A percentile compares a stretch with the other conserved stretches of the same genome.
Evolutionary conservation across 129 eudicot genomes (phyloP).

Genomic region (Lactuca sativa): DNA sequence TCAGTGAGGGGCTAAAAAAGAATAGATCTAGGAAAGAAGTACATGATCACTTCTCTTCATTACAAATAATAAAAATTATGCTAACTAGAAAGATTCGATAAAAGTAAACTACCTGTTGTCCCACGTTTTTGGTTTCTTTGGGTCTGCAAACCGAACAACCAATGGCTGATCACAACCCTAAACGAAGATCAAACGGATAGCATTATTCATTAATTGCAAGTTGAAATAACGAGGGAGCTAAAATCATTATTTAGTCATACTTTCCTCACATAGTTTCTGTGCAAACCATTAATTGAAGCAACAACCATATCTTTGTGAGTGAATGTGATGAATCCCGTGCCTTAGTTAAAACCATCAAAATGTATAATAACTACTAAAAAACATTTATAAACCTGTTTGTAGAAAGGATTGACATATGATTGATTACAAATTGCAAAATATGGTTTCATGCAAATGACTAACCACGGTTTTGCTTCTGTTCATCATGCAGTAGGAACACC

Average conservation of each 20-base stretch:
- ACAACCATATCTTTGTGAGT: slow-evolving; percentile 77
- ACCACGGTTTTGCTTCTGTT: slow-evolving; percentile 71
- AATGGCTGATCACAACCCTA: slow-evolving; percentile 90
- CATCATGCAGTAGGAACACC: slow-evolving; percentile 56
- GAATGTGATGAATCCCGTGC: slow-evolving; percentile 75
- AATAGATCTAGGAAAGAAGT: no score
- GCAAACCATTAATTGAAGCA: slow-evolving; percentile 73
- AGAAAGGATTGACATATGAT: slow-evolving; percentile 7
- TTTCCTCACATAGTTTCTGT: slow-evolving; percentile 69
- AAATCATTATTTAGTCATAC: slow-evolving; percentile 43
- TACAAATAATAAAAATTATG: no score
- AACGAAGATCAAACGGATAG: no score
- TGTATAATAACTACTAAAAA: slow-evolving; percentile 3
- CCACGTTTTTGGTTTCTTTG: slow-evolving; percentile 79
- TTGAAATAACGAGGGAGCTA: neutral
- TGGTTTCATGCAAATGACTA: slow-evolving; percentile 29
- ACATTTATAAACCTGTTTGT: neutral
- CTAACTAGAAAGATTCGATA: no score
- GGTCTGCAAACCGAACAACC: slow-evolving; percentile 84
- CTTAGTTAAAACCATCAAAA: slow-evolving; percentile 44
- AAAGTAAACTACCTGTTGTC: slow-evolving; percentile 52
- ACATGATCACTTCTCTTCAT: no score
- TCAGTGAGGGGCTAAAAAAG: no score
- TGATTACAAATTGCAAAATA: neutral
- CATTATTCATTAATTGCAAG: no score